Conservation (phyloP, 306 rosid species). For the Trifolium dubium region DNA sequence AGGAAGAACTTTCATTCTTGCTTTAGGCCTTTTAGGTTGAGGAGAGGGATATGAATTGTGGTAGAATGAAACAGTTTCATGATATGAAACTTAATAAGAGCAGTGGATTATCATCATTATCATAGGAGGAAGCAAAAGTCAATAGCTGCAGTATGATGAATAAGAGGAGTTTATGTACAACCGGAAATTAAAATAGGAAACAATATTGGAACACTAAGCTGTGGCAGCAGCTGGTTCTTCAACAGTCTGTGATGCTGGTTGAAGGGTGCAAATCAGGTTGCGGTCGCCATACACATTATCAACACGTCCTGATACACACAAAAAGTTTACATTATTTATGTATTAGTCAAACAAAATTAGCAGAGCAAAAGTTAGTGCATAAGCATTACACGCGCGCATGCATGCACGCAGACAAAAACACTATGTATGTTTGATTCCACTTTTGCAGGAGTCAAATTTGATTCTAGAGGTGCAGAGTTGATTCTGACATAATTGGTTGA, state of each 20-base stretch:
- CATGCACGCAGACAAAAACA: too few species aligned
- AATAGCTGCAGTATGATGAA: slow-evolving; percentile 47
- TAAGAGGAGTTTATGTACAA: slow-evolving; percentile 50
- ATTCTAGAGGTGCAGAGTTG: too few species aligned
- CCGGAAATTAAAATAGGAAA: slow-evolving; percentile 36
- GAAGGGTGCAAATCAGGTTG: slow-evolving; percentile 96
- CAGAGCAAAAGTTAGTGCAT: neutral
- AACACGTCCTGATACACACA: slow-evolving; percentile 51
- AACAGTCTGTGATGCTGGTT: slow-evolving; percentile 64
- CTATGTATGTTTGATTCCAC: too few species aligned
- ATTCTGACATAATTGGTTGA: too few species aligned
- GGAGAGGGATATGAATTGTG: slow-evolving; percentile 11
- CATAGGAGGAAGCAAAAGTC: slow-evolving; percentile 37
- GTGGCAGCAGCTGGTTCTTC: slow-evolving; percentile 95
- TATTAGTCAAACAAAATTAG: slow-evolving; percentile 34
- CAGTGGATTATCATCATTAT: slow-evolving; percentile 46
- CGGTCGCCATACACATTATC: slow-evolving; percentile 94
- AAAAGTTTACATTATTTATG: slow-evolving; percentile 7
- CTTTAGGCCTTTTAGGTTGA: slow-evolving; percentile 1
- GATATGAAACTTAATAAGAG: slow-evolving; percentile 29
- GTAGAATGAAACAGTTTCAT: slow-evolving; percentile 35
- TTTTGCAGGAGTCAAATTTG: too few species aligned
- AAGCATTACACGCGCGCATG: neutral
- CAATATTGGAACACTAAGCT: slow-evolving; percentile 55
- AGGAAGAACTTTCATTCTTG: neutral